Evolutionary conservation across 73 alveolate genomes (phyloP).

Genomic region (Urostyla sp.): DNA sequence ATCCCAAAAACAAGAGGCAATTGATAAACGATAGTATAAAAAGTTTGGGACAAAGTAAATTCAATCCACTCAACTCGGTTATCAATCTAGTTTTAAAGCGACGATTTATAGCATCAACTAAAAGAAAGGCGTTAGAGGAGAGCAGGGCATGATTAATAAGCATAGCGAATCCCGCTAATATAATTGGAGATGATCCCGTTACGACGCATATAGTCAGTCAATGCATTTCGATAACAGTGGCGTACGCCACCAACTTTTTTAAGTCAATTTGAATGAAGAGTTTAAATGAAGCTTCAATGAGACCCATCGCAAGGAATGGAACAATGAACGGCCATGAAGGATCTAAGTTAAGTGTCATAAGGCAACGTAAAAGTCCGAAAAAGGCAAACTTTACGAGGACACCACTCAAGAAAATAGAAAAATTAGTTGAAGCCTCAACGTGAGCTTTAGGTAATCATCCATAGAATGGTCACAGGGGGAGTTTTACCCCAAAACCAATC

Average conservation of each 20-base stretch:
- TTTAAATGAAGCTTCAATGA: not conserved
- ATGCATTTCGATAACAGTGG: conserved; percentile 6
- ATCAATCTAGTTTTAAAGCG: conserved; percentile 10
- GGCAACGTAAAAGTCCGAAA: conserved; percentile 16
- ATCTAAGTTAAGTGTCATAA: not conserved
- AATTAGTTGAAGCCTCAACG: conserved; percentile 55
- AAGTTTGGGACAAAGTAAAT: not conserved
- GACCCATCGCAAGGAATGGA: not conserved
- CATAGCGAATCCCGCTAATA: not conserved
- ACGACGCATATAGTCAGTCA: not conserved
- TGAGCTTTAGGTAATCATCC: conserved; percentile 65
- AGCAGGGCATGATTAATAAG: not conserved
- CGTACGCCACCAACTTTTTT: not conserved
- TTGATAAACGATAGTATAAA: not conserved
- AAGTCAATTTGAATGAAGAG: not conserved
- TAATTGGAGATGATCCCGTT: not conserved
- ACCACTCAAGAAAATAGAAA: conserved; percentile 56
- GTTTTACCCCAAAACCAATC: conserved; percentile 50
- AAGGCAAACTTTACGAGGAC: conserved; percentile 37
- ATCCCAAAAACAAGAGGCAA: not conserved
- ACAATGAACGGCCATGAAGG: not conserved
- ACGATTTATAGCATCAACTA: not conserved
- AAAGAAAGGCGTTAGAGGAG: not conserved
- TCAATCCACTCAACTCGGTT: not conserved
- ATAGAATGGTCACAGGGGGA: conserved; percentile 51